phyloP scores from a whole-genome alignment of 2,329 filamentous ascomycete species.

The Nannizziopsis arthrosporioides region DNA sequence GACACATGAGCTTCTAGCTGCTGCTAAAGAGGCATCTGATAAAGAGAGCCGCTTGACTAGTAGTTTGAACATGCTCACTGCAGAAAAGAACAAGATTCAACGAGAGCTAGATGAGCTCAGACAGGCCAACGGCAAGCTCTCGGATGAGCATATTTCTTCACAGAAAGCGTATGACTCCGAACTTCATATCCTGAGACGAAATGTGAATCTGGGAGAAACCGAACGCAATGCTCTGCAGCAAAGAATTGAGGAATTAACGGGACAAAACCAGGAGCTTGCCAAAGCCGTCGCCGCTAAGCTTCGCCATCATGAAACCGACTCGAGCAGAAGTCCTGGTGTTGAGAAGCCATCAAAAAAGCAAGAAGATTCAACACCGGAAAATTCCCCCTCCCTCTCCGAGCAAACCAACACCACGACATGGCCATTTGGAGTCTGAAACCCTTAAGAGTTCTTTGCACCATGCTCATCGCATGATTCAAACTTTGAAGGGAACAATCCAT shows the following conservation, averaged over 20 bases:
- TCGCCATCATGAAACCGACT: constrained; percentile 53
- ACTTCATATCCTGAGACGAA: constrained; percentile 69
- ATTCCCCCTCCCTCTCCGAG: constrained; percentile 82
- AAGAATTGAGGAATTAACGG: constrained; percentile 76
- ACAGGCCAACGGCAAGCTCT: constrained; percentile 61
- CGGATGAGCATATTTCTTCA: constrained; percentile 64
- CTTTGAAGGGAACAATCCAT: constrained; percentile 85
- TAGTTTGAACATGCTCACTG: constrained; percentile 54
- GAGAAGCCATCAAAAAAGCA: constrained; percentile 54
- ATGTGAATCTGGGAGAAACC: constrained; percentile 61
- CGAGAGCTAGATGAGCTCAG: constrained; percentile 87
- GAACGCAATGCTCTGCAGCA: constrained; percentile 68
- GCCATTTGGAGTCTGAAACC: constrained; percentile 88
- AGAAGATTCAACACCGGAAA: constrained; percentile 67
- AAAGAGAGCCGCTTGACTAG: constrained; percentile 73
- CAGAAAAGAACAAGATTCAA: constrained; percentile 66
- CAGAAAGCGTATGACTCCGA: constrained; percentile 84
- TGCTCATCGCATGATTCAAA: constrained; percentile 92
- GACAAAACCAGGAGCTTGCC: constrained; percentile 84
- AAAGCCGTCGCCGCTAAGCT: constrained; percentile 67
- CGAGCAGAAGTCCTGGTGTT: constrained; percentile 47
- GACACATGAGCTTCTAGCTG: constrained; percentile 66
- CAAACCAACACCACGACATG: constrained; percentile 83
- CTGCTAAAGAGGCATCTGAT: constrained; percentile 63
- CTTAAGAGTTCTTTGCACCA: constrained; percentile 88